phyloP scores from a whole-genome alignment of 768 basidiomycete species.

The Boletus barrowsii region DNA sequence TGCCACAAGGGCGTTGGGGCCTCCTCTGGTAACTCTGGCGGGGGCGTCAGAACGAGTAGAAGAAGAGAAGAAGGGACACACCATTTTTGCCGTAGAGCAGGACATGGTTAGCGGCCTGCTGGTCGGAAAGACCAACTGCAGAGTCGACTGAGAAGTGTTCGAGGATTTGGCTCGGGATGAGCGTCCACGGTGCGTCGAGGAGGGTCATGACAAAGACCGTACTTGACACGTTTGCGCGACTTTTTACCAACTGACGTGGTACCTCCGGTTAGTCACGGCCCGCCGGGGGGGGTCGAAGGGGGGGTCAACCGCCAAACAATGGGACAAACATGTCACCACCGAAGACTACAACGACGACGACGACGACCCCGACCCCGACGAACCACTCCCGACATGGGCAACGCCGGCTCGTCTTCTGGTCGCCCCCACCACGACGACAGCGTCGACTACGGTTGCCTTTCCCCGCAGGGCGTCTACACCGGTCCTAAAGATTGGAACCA shows the following conservation, averaged over 20 bases:
- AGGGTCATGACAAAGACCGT: slow-evolving; percentile 16
- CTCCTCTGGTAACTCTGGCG: slow-evolving; percentile 86
- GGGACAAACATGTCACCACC: slow-evolving; percentile 15
- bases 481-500: slow-evolving; percentile 89
- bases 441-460: slow-evolving; percentile 78
- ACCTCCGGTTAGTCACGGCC: background rate
- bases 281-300: slow-evolving; percentile 15
- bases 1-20: slow-evolving; percentile 89
- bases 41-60: background rate
- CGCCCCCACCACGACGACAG: slow-evolving; percentile 75
- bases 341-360: background rate
- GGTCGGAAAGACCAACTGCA: slow-evolving; percentile 56
- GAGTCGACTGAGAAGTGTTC: slow-evolving; percentile 70
- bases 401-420: slow-evolving; percentile 72
- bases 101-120: slow-evolving; percentile 70
- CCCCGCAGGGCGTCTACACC: slow-evolving; percentile 85
- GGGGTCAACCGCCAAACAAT: slow-evolving; percentile 22
- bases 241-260: slow-evolving; percentile 6
- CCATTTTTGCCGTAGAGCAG: slow-evolving; percentile 86
- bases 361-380: slow-evolving; percentile 3
- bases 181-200: slow-evolving; percentile 81
- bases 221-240: background rate
- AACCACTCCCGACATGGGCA: slow-evolving; percentile 58
- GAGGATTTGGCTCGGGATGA: slow-evolving; percentile 62
- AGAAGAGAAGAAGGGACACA: slow-evolving; percentile 28